A percentile compares a stretch with the other conserved stretches of the same genome.
These are phyloP conservation scores for Podospora sp. DNA, from an alignment of 495 filamentous ascomycete species.

Conservation along the genomic window DNA sequence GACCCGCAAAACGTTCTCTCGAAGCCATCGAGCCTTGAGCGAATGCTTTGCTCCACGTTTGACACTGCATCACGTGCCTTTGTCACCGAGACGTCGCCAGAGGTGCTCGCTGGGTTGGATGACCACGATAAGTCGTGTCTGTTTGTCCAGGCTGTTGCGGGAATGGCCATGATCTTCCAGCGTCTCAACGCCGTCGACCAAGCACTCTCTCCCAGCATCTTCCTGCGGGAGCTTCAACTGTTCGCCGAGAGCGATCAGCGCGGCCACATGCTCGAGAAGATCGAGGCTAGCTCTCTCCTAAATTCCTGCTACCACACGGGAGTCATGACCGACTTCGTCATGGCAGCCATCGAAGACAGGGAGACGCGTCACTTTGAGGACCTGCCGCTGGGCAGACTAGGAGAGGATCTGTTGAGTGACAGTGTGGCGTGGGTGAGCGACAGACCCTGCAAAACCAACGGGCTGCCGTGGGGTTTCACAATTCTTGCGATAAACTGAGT, in stretches of 20 bases:
- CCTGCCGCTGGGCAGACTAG: slow-evolving; percentile 15
- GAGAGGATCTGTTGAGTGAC: slow-evolving; percentile 29
- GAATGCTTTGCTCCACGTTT: slow-evolving; percentile 31
- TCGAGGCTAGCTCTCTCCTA: slow-evolving; percentile 25
- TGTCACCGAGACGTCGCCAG: slow-evolving; percentile 28
- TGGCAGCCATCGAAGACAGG: slow-evolving; percentile 22
- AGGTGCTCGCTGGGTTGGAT: slow-evolving; percentile 27
- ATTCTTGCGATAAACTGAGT: slow-evolving; percentile 40
- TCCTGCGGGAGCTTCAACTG: slow-evolving; percentile 34
- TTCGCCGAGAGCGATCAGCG: slow-evolving; percentile 38
- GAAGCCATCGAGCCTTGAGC: slow-evolving; percentile 21
- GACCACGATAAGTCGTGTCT: slow-evolving; percentile 33
- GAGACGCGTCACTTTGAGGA: slow-evolving; percentile 12
- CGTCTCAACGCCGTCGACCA: slow-evolving; percentile 4
- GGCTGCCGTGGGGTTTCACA: slow-evolving; percentile 41
- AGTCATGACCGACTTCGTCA: slow-evolving; percentile 29
- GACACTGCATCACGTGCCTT: slow-evolving; percentile 31
- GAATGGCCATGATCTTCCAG: slow-evolving; percentile 33
- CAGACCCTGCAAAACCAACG: slow-evolving; percentile 36
- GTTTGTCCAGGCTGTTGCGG: slow-evolving; percentile 35
- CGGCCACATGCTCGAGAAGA: slow-evolving; percentile 26
- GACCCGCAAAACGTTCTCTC: slow-evolving; percentile 29
- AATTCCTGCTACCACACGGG: slow-evolving; percentile 31
- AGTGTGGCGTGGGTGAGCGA: slow-evolving; percentile 30
- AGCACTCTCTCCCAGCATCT: slow-evolving; percentile 14